Evolutionary conservation across 2,329 filamentous ascomycete species (phyloP), one percentile per base, ranked within the genome.

Genomic region (Exophiala spinifera): DNA sequence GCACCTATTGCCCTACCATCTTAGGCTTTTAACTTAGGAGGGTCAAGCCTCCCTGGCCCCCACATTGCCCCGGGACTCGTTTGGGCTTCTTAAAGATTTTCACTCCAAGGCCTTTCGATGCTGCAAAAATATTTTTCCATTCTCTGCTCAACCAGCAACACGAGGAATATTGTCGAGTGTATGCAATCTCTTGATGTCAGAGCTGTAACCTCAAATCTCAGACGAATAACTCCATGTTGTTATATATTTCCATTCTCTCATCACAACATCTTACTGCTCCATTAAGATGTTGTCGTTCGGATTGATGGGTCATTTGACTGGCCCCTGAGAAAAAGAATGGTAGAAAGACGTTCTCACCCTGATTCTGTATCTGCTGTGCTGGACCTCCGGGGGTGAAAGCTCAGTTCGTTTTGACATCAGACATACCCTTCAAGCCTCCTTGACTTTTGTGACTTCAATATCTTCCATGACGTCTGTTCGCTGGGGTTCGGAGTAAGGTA

Each of bases 341-440:
- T 57, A 60, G 54, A 60, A 33, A 46, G 50, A 50, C 13, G 14
- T 37, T 33, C 19, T 45, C 25, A 20, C 34, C 45, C 39, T 51
- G 57, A 60, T 60, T 53, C 57, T 60, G 57, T 60, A 60, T 60
- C 57, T 60, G 54, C 57, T 57, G 57, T 55, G 57, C 57, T 60
- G 57, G 57, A 60, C 57, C 51, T 50, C 25, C 23, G 17, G 55
- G 55, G 15, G 21, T 60, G 57, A 60, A 60, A 49, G 57, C 52
- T 57, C 55, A 50, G 57, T 57, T 60, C 55, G 57, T 57, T 60
- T 60, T 60, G 57, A 53, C 36, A 53, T 60, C 55, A 55, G 44
- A 60, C 57, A 60, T 21, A 31, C n/a, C n/a, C n/a, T n/a, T 15
- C 19, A 44, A 8, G n/a, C 21, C 14, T n/a, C n/a, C n/a, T 4